phyloP scores from a whole-genome alignment of 2,329 filamentous ascomycete species.

The Teratosphaeria nubilosa region DNA sequence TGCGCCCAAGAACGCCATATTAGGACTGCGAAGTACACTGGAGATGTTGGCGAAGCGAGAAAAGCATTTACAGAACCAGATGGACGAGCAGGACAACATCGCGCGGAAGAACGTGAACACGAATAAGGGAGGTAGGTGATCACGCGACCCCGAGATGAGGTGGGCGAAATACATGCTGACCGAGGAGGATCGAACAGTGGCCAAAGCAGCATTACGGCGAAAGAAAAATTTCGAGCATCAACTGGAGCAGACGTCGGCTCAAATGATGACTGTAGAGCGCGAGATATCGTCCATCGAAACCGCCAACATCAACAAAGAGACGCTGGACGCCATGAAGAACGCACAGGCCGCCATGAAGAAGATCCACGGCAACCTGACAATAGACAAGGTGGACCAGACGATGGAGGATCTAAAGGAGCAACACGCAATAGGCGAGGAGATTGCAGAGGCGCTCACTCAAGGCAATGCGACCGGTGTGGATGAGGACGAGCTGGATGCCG shows the following conservation, averaged over 20 bases:
- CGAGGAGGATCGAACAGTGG: conserved; percentile 47
- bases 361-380: conserved; percentile 82
- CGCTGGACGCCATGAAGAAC: conserved; percentile 84
- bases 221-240: conserved; percentile 93
- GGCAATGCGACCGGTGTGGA: conserved; percentile 63
- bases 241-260: conserved; percentile 77
- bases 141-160: not conserved
- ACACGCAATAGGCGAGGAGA: conserved; percentile 87
- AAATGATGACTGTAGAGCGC: conserved; percentile 86
- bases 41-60: conserved; percentile 98
- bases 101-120: conserved; percentile 79
- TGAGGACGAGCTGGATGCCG: conserved; percentile 75
- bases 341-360: conserved; percentile 83
- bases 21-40: conserved; percentile 75
- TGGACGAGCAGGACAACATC: conserved; percentile 81
- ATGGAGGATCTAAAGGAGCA: conserved; percentile 92
- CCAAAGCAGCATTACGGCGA: conserved; percentile 78
- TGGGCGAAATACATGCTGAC: conserved; percentile 7
- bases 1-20: conserved; percentile 91
- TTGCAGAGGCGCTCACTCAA: conserved; percentile 71
- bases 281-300: conserved; percentile 96
- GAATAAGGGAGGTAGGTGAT: conserved; percentile 75
- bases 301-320: conserved; percentile 98
- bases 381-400: conserved; percentile 88
- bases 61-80: conserved; percentile 80